phyloP scores from a whole-genome alignment of 371 early-diverging fungal species.

The Syncephalis plumigaleata region DNA sequence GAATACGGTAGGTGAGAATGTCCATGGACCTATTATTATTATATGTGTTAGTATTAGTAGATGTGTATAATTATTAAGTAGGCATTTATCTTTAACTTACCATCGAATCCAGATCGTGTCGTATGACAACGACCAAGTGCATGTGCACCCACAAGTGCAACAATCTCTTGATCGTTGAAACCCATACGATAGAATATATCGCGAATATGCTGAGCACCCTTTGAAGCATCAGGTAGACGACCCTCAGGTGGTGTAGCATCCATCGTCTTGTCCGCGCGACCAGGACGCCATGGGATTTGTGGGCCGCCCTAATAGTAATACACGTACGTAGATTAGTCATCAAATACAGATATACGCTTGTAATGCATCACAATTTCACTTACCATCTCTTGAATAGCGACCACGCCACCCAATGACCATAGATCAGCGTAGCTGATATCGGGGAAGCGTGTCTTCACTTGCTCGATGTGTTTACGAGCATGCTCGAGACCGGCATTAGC shows the following conservation, averaged over 20 bases:
- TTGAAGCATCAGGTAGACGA: conserved; percentile 76
- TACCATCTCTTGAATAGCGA: conserved; percentile 70
- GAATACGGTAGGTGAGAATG: conserved; percentile 70
- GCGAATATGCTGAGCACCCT: conserved; percentile 55
- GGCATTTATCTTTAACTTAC: no score
- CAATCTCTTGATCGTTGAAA: conserved; percentile 90
- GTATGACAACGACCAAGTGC: conserved; percentile 90
- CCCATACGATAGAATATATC: conserved; percentile 88
- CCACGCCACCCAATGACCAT: conserved; percentile 86
- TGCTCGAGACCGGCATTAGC: conserved; percentile 77
- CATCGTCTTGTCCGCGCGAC: conserved; percentile 46
- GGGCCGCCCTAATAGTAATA: conserved; percentile 47
- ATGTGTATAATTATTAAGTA: no score
- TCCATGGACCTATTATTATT: conserved; percentile 54
- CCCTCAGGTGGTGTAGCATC: conserved; percentile 64
- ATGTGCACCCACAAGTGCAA: conserved; percentile 85
- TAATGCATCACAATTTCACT: conserved; percentile 6
- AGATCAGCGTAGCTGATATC: conserved; percentile 79
- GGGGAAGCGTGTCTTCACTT: conserved; percentile 69
- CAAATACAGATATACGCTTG: neutral
- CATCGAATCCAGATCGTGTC: conserved; percentile 69
- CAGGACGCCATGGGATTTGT: conserved; percentile 72
- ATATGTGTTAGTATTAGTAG: no score
- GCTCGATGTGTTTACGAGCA: conserved; percentile 67
- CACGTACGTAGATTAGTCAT: neutral